Base-by-base conservation (phyloP, 2,329 filamentous ascomycete genomes). In the Apiospora marii region DNA sequence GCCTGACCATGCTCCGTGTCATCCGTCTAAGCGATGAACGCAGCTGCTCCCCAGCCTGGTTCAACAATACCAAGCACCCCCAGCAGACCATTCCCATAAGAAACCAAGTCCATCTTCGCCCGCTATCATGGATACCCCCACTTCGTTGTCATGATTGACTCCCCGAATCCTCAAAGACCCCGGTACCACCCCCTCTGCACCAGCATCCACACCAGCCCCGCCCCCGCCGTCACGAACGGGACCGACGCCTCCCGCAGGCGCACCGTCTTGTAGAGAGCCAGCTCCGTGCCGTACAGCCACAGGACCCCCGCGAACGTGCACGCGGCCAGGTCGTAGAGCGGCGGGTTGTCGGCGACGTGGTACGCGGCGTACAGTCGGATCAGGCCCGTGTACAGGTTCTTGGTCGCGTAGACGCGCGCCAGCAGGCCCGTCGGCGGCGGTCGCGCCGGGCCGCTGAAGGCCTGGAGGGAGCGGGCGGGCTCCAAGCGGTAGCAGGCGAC, bases 281-380 rank as follows among this genome's bases (percentile, higher is more conserved):
- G 70, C 73, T 81, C 79, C 7, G 75, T 76, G n/a, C 68, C 70
- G 67, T 79, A 80, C 41, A 82, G 75, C 43, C 76, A 77, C 27
- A 82, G 74, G 2, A 80, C 79, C 4, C 80, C 81, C n/a, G 76
- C 76, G 64, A 80, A 82, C 2, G 80, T 80, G 51, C 67, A 72
- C 37, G 77, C 74, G 19, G 79, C 79, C 37, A 83, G 77, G 46
- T 79, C 74, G 73, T 83, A 83, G 6, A 83, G 34, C 61, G 78
- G 74, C 4, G 74, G 73, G 72, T 81, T 81, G 72, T 80, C 80
- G 44, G 75, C 67, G 73, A 83, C 78, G 70, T 81, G 70, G 53
- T 82, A 83, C 4, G 82, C 81, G 1, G 82, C 80, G 68, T 80
- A 81, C 13, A 78, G 49, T 19, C 82, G 77, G 70, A 83, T 83